phyloP scores from a whole-genome alignment of 2,329 filamentous ascomycete species.

The Aspergillus udagawae region DNA sequence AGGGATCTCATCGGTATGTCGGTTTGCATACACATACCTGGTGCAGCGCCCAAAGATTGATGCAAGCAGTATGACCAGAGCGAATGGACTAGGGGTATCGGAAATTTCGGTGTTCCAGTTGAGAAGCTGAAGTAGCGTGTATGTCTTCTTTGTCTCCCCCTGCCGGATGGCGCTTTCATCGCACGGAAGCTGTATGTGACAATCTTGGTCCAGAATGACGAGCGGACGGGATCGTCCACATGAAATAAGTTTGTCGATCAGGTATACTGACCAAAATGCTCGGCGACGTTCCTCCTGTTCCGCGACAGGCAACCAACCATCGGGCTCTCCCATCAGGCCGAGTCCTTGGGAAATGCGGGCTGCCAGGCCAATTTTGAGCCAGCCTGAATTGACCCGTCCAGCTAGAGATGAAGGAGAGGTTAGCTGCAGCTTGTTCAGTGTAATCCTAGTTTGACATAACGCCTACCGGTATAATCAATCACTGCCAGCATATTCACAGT shows the following conservation, averaged over 20 bases:
- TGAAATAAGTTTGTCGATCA: conserved; percentile 28
- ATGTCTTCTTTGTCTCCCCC: conserved; percentile 16
- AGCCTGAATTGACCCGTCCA: conserved; percentile 30
- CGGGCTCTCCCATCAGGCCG: conserved; percentile 25
- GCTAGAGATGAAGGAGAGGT: conserved; percentile 12
- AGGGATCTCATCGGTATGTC: conserved; percentile 18
- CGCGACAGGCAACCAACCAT: conserved; percentile 8
- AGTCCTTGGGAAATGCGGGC: conserved; percentile 60
- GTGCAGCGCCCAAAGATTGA: conserved; percentile 32
- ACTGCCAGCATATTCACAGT: conserved; percentile 36
- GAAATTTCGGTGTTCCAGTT: conserved; percentile 17
- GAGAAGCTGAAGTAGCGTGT: conserved; percentile 18
- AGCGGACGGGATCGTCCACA: conserved; percentile 21
- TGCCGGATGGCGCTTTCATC: conserved; percentile 18
- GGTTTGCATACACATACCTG: conserved; percentile 24
- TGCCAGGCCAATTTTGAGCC: conserved; percentile 34
- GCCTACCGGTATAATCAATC: conserved; percentile 37
- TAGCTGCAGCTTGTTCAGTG: too few species aligned
- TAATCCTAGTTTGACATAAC: too few species aligned
- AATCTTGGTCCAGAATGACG: conserved; percentile 21
- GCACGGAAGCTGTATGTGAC: conserved; percentile 23
- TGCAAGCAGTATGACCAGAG: conserved; percentile 29
- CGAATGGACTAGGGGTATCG: conserved; percentile 21
- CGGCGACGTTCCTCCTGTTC: conserved; percentile 28
- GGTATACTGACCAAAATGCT: conserved; percentile 29